Conservation (phyloP, 208 protist genomes). For the Angomonas ambiguus region DNA sequence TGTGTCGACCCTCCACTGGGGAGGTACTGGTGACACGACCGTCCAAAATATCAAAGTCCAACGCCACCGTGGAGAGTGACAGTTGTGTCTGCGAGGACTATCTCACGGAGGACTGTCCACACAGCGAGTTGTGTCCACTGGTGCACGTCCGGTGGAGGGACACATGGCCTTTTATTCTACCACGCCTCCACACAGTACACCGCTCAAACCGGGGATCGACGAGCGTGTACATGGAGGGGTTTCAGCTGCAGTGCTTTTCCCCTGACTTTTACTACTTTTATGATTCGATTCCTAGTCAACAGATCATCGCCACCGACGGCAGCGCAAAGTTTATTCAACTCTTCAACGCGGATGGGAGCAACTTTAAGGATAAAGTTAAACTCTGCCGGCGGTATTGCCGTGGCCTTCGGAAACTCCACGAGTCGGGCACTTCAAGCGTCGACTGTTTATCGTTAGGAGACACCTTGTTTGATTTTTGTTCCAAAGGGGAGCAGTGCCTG, state of each 20-base stretch:
- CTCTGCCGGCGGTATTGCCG: constrained; percentile 42
- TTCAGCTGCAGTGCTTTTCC: constrained; percentile 69
- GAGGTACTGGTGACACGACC: constrained; percentile 40
- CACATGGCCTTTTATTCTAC: constrained; percentile 58
- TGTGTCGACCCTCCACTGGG: constrained; percentile 30
- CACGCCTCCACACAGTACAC: constrained; percentile 23
- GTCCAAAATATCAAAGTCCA: constrained; percentile 48
- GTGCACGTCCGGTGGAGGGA: constrained; percentile 70
- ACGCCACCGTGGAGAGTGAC: constrained; percentile 29
- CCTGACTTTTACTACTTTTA: constrained; percentile 64
- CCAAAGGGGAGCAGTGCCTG: constrained; percentile 37
- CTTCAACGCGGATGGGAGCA: constrained; percentile 74
- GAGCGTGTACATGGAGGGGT: constrained; percentile 47
- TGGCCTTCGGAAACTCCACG: constrained; percentile 2
- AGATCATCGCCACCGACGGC: constrained; percentile 49
- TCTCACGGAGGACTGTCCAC: constrained; percentile 45
- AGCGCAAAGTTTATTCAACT: constrained; percentile 62
- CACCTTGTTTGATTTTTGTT: constrained; percentile 21
- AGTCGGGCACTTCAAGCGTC: background rate
- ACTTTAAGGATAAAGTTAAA: constrained; percentile 76
- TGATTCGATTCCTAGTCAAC: constrained; percentile 54
- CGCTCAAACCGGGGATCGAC: constrained; percentile 4
- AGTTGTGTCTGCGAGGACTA: constrained; percentile 61
- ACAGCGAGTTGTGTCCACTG: constrained; percentile 36
- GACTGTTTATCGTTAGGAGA: background rate